These are phyloP conservation scores for Komagataella kurtzmanii DNA, from an alignment of 805 yeast genomes.

Conservation along the genomic window DNA sequence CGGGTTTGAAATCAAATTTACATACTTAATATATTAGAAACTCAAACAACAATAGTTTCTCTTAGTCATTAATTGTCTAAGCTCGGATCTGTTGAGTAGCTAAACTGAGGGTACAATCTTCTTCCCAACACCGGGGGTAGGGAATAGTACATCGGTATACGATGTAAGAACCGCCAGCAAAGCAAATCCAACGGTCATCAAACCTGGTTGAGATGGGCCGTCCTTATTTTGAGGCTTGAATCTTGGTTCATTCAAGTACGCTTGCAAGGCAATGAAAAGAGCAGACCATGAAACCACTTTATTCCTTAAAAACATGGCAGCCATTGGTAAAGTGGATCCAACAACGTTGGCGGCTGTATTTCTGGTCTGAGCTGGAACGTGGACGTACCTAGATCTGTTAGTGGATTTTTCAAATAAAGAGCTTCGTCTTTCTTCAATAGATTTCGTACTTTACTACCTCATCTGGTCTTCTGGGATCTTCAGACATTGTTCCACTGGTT, in stretches of 20 bases:
- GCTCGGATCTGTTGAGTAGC: background rate
- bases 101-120: background rate
- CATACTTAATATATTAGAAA: background rate
- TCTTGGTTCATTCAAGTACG: constrained; percentile 26
- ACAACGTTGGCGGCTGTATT: constrained; percentile 30
- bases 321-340: constrained; percentile 45
- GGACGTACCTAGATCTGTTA: constrained; percentile 23
- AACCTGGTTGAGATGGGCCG: constrained; percentile 28
- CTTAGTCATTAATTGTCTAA: background rate
- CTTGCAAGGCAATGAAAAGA: constrained; percentile 35
- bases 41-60: background rate
- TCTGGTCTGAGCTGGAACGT: constrained; percentile 32
- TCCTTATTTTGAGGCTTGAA: constrained; percentile 10
- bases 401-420: background rate
- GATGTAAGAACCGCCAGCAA: constrained; percentile 31
- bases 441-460: background rate
- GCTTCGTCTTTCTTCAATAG: background rate
- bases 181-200: constrained; percentile 32
- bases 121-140: constrained; percentile 17
- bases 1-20: background rate
- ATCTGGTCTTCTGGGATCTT: background rate
- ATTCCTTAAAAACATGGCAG: constrained; percentile 48
- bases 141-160: constrained; percentile 38
- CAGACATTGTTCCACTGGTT: background rate
- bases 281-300: constrained; percentile 44